These are phyloP conservation scores for Aspergillus quadricinctus DNA, from an alignment of 2,329 filamentous ascomycete species.

Conservation along the genomic window DNA sequence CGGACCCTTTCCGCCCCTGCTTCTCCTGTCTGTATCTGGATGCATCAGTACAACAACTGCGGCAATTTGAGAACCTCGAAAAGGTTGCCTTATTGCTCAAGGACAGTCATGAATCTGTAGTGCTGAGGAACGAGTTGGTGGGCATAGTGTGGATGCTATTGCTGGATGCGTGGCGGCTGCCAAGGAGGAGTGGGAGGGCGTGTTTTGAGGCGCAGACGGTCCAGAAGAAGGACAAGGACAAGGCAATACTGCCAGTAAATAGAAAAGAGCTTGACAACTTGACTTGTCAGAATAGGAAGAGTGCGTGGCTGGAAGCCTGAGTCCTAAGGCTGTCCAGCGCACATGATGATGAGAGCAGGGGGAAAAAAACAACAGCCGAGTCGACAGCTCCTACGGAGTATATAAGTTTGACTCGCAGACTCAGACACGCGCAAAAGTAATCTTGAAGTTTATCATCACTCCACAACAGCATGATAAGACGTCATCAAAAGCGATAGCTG, in stretches of 20 bases:
- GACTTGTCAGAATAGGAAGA: neutral
- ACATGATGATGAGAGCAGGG: neutral
- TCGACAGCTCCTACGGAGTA: neutral
- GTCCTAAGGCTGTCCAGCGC: neutral
- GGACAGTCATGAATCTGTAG: neutral
- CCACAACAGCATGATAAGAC: constrained; percentile 23
- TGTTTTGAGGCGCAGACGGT: neutral
- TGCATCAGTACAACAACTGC: neutral
- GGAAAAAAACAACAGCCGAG: neutral
- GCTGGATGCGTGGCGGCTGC: neutral
- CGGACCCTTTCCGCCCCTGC: neutral
- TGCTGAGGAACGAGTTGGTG: neutral
- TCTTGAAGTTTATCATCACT: constrained; percentile 14
- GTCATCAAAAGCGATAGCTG: constrained; percentile 16
- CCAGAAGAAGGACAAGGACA: neutral
- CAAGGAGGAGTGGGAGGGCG: neutral
- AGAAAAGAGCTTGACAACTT: neutral
- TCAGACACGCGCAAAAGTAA: neutral
- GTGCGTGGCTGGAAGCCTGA: neutral
- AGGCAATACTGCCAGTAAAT: neutral
- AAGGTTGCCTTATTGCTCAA: neutral
- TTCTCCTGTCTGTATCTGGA: neutral
- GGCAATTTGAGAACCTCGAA: neutral
- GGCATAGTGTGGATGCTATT: neutral
- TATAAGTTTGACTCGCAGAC: neutral